A percentile compares a stretch with the other conserved stretches of the same genome.
These are phyloP conservation scores for Debaryomyces sp. DNA, from an alignment of 1,139 yeast genomes.

Conservation along the genomic window DNA sequence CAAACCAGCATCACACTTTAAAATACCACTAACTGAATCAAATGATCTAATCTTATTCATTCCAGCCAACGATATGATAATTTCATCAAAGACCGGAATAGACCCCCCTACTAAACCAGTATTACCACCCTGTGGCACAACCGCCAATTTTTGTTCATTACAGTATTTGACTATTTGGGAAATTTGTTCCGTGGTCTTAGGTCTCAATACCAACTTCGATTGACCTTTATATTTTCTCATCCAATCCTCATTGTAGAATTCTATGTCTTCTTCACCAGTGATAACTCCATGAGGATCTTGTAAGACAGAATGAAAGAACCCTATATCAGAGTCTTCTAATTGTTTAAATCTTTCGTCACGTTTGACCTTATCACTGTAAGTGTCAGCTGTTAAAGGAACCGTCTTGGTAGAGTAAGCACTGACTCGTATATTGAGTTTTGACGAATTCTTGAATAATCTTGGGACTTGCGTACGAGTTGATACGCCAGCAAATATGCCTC, in stretches of 20 bases:
- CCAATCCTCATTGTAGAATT: constrained; percentile 88
- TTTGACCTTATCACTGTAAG: constrained; percentile 56
- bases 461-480: constrained; percentile 3
- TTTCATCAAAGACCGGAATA: constrained; percentile 90
- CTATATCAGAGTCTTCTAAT: constrained; percentile 61
- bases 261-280: constrained; percentile 63
- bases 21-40: constrained; percentile 79
- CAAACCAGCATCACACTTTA: constrained; percentile 90
- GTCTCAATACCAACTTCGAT: constrained; percentile 79
- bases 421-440: neutral
- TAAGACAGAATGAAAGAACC: constrained; percentile 60
- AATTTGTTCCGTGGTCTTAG: constrained; percentile 80
- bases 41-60: constrained; percentile 82
- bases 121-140: constrained; percentile 97
- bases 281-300: constrained; percentile 50
- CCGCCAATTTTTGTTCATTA: constrained; percentile 75
- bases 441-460: constrained; percentile 1
- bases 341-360: constrained; percentile 49
- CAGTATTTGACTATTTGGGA: constrained; percentile 79
- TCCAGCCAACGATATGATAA: constrained; percentile 67
- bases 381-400: constrained; percentile 63
- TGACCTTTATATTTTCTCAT: constrained; percentile 94
- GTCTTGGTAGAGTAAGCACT: constrained; percentile 35
- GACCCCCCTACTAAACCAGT: constrained; percentile 97
- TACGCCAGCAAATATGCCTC: neutral